These are phyloP conservation scores for Xylariales sp. DNA, from an alignment of 2,329 filamentous ascomycete genomes.

Conservation along the genomic window DNA sequence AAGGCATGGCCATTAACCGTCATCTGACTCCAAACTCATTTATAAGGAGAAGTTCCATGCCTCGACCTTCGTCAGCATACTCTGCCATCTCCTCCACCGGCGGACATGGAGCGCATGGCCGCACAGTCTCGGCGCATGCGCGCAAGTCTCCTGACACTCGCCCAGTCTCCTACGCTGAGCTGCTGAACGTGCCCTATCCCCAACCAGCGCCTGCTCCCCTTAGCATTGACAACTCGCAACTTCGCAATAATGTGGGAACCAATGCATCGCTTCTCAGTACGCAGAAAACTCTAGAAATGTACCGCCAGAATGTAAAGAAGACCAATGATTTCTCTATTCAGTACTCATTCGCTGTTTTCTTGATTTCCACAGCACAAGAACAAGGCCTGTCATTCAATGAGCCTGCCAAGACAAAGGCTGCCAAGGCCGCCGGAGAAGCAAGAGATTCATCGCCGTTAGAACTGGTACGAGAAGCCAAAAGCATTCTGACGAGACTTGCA, in stretches of 20 bases:
- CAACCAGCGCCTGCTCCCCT: constrained; percentile 67
- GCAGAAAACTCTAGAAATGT: constrained; percentile 96
- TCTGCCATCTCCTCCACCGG: constrained; percentile 69
- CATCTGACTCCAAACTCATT: constrained; percentile 58
- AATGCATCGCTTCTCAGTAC: constrained; percentile 89
- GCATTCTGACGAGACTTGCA: constrained; percentile 80
- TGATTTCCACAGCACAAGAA: constrained; percentile 85
- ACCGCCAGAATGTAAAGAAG: constrained; percentile 94
- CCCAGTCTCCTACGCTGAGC: constrained; percentile 51
- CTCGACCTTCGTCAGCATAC: constrained; percentile 72
- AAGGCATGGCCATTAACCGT: constrained; percentile 48
- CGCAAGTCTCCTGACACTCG: constrained; percentile 53
- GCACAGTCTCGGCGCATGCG: constrained; percentile 44
- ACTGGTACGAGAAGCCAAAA: constrained; percentile 79
- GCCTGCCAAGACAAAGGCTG: constrained; percentile 36
- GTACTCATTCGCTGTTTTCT: constrained; percentile 93
- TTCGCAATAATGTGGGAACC: constrained; percentile 75
- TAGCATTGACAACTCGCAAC: constrained; percentile 72
- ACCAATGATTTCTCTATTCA: constrained; percentile 86
- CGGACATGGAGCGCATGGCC: constrained; percentile 52
- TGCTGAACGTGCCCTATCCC: constrained; percentile 69
- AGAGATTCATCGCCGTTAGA: constrained; percentile 45
- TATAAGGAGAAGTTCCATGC: constrained; percentile 53
- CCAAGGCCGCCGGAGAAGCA: constrained; percentile 43
- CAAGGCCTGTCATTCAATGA: constrained; percentile 55